Conservation (phyloP, 148 eudicot genomes). For the Diospyros lotus region DNA sequence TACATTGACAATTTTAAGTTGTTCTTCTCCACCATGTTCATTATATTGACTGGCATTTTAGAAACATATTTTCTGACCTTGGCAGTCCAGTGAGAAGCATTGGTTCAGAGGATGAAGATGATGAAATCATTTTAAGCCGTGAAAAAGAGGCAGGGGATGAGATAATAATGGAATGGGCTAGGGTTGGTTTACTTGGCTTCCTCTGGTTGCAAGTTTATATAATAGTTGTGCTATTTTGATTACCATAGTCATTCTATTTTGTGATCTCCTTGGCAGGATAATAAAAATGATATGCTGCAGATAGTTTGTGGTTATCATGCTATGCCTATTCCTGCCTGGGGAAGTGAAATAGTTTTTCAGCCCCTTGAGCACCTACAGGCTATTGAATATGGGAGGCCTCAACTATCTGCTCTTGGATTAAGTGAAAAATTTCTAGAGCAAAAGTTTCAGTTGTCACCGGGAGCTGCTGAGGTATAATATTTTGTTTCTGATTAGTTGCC, state of each 20-base stretch:
- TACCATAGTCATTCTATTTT: constrained; percentile 4
- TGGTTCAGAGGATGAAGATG: constrained; percentile 61
- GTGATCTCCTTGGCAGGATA: constrained; percentile 56
- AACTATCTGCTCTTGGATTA: constrained; percentile 54
- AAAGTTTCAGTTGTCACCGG: constrained; percentile 30
- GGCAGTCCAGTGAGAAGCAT: constrained; percentile 81
- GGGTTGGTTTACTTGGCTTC: constrained; percentile 44
- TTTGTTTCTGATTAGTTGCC: constrained; percentile 15
- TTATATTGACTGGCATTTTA: background rate
- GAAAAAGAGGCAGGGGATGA: constrained; percentile 59
- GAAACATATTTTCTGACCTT: constrained; percentile 25
- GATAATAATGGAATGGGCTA: constrained; percentile 78
- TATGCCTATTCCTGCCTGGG: constrained; percentile 62
- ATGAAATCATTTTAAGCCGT: constrained; percentile 37
- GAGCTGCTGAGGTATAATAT: constrained; percentile 50
- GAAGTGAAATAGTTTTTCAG: constrained; percentile 66
- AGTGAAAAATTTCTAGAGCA: constrained; percentile 35
- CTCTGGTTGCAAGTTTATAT: constrained; percentile 8
- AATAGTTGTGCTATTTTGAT: constrained; percentile 8
- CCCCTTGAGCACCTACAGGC: constrained; percentile 92
- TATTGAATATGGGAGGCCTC: constrained; percentile 58
- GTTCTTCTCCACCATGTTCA: background rate
- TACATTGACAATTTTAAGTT: background rate
- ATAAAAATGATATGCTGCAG: constrained; percentile 67
- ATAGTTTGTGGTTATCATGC: constrained; percentile 73